Evolutionary conservation across 1,284 basidiomycete species (phyloP).

Genomic region (Apiotrichum laibachii): DNA sequence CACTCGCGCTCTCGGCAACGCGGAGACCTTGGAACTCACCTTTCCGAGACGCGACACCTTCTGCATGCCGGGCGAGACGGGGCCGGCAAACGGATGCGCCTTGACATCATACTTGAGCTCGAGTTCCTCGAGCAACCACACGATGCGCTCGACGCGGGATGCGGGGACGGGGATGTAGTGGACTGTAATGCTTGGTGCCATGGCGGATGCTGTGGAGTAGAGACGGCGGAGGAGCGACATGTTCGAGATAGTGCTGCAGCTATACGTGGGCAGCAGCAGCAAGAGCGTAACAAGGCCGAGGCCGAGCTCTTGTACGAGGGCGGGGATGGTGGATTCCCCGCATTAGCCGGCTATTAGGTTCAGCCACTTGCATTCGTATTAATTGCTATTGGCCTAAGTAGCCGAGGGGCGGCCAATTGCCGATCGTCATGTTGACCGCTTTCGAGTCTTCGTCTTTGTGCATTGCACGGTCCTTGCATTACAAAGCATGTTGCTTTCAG

Average conservation of each 20-base stretch:
- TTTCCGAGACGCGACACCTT: conserved; percentile 35
- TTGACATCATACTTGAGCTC: conserved; percentile 36
- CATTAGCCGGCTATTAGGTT: too few relatives aligned
- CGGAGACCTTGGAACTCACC: conserved; percentile 6
- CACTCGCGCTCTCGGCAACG: too few relatives aligned
- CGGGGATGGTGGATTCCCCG: background rate
- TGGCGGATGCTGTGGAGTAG: background rate
- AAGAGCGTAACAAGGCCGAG: too few relatives aligned
- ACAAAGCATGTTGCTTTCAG: too few relatives aligned
- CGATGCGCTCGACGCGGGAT: conserved; percentile 12
- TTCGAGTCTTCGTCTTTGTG: too few relatives aligned
- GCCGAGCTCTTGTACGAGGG: too few relatives aligned
- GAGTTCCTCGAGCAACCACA: conserved; percentile 32
- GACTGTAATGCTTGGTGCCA: conserved; percentile 4
- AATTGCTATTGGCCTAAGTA: too few relatives aligned
- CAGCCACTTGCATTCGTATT: too few relatives aligned
- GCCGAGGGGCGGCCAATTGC: too few relatives aligned
- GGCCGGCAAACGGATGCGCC: conserved; percentile 24
- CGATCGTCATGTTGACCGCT: too few relatives aligned
- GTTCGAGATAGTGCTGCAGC: background rate
- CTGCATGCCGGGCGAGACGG: conserved; percentile 30
- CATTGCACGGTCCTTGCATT: too few relatives aligned
- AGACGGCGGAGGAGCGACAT: background rate
- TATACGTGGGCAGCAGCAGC: too few relatives aligned
- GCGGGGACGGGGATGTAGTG: conserved; percentile 10